Conservation (phyloP, 1,284 basidiomycete species). For the Trichosporon faecale region DNA sequence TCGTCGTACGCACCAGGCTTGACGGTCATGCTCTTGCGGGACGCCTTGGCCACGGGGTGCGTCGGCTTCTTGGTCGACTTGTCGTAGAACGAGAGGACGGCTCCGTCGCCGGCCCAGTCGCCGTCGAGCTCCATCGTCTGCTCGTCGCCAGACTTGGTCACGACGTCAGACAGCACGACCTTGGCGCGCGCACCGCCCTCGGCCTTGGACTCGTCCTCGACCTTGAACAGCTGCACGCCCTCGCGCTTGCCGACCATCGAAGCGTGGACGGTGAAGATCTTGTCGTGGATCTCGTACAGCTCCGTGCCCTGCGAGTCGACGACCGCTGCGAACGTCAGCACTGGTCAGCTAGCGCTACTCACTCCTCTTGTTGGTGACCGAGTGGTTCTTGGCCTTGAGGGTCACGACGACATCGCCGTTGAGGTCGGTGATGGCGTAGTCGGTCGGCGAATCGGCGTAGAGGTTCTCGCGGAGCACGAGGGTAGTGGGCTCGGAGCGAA, state of each 20-base stretch:
- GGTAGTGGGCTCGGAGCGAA: background rate
- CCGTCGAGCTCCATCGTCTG: constrained; percentile 6
- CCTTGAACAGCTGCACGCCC: constrained; percentile 3
- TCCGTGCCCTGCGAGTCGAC: background rate
- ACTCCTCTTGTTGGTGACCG: constrained; percentile 1
- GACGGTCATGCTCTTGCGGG: background rate
- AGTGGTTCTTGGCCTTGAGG: constrained; percentile 5
- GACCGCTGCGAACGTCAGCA: background rate
- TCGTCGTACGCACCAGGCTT: background rate
- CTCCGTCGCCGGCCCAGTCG: constrained; percentile 6
- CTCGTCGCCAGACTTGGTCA: background rate
- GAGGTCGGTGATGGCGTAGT: background rate
- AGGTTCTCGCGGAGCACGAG: constrained; percentile 7
- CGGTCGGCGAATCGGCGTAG: background rate
- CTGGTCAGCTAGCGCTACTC: background rate
- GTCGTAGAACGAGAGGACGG: constrained; percentile 8
- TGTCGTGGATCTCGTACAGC: constrained; percentile 5
- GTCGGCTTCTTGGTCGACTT: background rate
- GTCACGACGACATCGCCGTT: background rate
- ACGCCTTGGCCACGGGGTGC: constrained; percentile 14
- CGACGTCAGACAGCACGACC: background rate
- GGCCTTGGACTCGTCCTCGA: constrained; percentile 7
- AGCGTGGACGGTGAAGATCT: background rate
- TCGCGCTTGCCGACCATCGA: background rate
- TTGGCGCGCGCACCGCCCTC: constrained; percentile 3